Conservation (phyloP, 139 green algal species). For the Edaphochlamys debaryana region DNA sequence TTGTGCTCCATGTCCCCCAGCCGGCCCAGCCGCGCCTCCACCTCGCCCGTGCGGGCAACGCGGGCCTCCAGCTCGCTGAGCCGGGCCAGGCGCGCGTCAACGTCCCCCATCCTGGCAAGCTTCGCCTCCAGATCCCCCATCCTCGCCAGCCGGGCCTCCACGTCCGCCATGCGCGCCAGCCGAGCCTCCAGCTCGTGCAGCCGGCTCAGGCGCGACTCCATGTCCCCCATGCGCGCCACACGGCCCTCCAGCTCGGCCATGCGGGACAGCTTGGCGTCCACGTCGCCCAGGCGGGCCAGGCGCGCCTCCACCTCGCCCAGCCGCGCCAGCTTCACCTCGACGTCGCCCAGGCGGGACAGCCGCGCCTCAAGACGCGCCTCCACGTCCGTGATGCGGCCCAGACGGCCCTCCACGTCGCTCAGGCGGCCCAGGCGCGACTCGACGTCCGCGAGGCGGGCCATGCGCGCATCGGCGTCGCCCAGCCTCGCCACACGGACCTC, state of each 20-base stretch:
- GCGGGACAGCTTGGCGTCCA: not conserved
- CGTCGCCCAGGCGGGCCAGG: not conserved
- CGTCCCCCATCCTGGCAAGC: not conserved
- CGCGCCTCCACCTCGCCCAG: slow-evolving; percentile 10
- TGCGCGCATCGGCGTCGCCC: not conserved
- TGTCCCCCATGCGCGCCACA: not conserved
- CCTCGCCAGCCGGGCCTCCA: slow-evolving; percentile 8
- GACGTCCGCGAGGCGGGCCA: slow-evolving; percentile 8
- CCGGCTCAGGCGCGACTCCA: not conserved
- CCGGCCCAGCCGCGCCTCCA: slow-evolving; percentile 1
- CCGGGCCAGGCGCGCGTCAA: not conserved
- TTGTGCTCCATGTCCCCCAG: slow-evolving; percentile 28
- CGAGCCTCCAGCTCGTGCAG: slow-evolving; percentile 8
- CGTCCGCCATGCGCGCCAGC: not conserved
- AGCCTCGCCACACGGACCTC: slow-evolving; percentile 29
- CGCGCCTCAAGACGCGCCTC: not conserved
- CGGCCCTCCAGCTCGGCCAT: slow-evolving; percentile 21
- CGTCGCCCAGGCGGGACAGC: not conserved
- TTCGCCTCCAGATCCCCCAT: not conserved
- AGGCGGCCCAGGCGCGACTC: not conserved
- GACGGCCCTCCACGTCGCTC: slow-evolving; percentile 4
- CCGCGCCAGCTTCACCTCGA: slow-evolving; percentile 7
- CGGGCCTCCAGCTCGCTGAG: slow-evolving; percentile 3
- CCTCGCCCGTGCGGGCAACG: not conserved
- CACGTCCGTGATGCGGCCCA: not conserved